These are phyloP conservation scores for Russula abietina DNA, from an alignment of 768 basidiomycete species.

Conservation along the genomic window DNA sequence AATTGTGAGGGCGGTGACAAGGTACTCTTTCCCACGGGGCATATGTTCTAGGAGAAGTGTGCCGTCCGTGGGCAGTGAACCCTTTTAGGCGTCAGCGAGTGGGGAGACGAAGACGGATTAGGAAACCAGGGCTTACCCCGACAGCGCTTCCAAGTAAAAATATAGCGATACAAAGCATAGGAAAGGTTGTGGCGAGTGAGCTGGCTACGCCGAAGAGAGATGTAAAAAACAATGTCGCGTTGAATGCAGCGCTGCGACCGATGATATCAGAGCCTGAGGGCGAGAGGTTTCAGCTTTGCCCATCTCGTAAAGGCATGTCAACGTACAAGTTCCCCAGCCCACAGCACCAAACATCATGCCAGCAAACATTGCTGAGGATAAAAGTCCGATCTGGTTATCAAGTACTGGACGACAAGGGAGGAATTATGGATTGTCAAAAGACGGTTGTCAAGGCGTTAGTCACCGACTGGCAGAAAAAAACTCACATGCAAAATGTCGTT, in stretches of 20 bases:
- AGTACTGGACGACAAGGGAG: conserved; percentile 42
- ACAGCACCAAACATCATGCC: conserved; percentile 98
- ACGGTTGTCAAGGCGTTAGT: too few species aligned
- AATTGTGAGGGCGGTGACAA: conserved; percentile 87
- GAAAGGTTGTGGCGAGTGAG: conserved; percentile 66
- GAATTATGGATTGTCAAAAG: not conserved
- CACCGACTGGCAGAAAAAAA: conserved; percentile 2
- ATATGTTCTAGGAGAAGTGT: conserved; percentile 90
- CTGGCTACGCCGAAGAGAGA: conserved; percentile 80
- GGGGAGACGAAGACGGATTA: conserved; percentile 5
- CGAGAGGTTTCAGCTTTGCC: not conserved
- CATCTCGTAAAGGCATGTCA: not conserved
- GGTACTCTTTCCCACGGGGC: conserved; percentile 85
- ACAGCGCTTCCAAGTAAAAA: conserved; percentile 92
- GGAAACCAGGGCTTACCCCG: conserved; percentile 50
- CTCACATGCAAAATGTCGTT: conserved; percentile 76
- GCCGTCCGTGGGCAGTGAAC: conserved; percentile 96
- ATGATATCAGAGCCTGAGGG: conserved; percentile 71
- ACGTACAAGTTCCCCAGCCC: conserved; percentile 85
- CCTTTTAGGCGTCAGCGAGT: conserved; percentile 38
- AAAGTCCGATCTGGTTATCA: conserved; percentile 67
- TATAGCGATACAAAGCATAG: conserved; percentile 61
- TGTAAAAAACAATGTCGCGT: conserved; percentile 86
- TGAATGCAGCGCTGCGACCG: conserved; percentile 88
- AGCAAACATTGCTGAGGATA: conserved; percentile 85